These are phyloP conservation scores for Geopyxis carbonaria DNA, from an alignment of 495 filamentous ascomycete genomes.

Conservation along the genomic window DNA sequence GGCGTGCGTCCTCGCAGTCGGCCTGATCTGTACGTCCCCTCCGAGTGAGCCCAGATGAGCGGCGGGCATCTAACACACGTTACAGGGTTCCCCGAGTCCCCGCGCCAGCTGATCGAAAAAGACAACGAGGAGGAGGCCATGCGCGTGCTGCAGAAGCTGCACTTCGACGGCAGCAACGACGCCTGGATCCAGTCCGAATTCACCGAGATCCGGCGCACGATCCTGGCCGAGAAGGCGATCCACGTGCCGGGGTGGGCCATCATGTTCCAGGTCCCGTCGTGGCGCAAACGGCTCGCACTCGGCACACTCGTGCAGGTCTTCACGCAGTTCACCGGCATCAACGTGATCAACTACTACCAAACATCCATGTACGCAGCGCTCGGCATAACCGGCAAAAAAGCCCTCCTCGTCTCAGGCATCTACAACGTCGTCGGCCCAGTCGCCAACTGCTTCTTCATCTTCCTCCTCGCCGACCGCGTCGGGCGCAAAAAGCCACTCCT, in stretches of 20 bases:
- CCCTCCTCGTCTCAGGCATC: constrained; percentile 38
- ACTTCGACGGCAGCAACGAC: constrained; percentile 33
- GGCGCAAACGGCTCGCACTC: constrained; percentile 34
- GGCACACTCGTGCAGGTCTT: constrained; percentile 24
- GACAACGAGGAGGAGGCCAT: constrained; percentile 33
- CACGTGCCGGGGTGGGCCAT: constrained; percentile 32
- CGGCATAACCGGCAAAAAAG: constrained; percentile 35
- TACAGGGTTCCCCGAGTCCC: constrained; percentile 37
- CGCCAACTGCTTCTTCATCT: constrained; percentile 24
- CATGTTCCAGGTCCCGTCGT: constrained; percentile 37
- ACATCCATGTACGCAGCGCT: constrained; percentile 42
- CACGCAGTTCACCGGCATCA: constrained; percentile 35
- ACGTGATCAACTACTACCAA: constrained; percentile 46
- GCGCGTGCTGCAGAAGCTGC: constrained; percentile 34
- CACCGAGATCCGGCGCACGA: constrained; percentile 33
- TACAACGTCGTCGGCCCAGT: constrained; percentile 44
- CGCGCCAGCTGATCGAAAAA: constrained; percentile 38
- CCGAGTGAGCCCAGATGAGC: constrained; percentile 25
- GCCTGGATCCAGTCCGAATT: constrained; percentile 36
- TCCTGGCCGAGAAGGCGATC: constrained; percentile 32
- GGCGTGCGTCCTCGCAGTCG: constrained; percentile 10
- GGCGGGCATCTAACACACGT: no score
- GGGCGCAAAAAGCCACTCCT: constrained; percentile 15
- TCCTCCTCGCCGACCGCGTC: constrained; percentile 17
- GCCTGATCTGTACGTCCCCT: constrained; percentile 9